These are phyloP conservation scores for Pichia sp. DNA, from an alignment of 1,139 yeast genomes.

Conservation along the genomic window DNA sequence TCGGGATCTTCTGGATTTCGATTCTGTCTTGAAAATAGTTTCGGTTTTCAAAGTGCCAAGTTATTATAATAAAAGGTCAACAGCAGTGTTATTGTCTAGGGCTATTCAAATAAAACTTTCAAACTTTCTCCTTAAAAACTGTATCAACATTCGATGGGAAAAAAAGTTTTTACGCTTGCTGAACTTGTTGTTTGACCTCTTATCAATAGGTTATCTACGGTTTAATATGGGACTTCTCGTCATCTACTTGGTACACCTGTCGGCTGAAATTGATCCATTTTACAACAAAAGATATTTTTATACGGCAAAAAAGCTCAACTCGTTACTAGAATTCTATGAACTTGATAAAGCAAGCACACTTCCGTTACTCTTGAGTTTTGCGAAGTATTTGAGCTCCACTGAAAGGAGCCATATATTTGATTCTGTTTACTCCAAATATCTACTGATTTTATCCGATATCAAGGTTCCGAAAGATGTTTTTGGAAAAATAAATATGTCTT, in stretches of 20 bases:
- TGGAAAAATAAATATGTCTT: slow-evolving; percentile 17
- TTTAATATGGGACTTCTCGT: slow-evolving; percentile 20
- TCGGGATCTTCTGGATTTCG: slow-evolving; percentile 25
- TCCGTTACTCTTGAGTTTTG: slow-evolving; percentile 19
- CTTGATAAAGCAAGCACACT: slow-evolving; percentile 20
- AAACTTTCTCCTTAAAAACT: slow-evolving; percentile 22
- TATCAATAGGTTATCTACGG: slow-evolving; percentile 30
- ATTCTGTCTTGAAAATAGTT: slow-evolving; percentile 22
- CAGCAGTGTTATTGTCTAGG: slow-evolving; percentile 14
- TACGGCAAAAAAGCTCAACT: slow-evolving; percentile 23
- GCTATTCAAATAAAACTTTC: slow-evolving; percentile 20
- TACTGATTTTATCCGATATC: slow-evolving; percentile 13
- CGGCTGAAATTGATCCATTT: slow-evolving; percentile 21
- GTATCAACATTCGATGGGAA: slow-evolving; percentile 24
- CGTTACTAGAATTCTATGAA: slow-evolving; percentile 24
- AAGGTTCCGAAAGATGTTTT: slow-evolving; percentile 17
- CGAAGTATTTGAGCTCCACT: slow-evolving; percentile 16
- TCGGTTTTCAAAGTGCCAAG: slow-evolving; percentile 23
- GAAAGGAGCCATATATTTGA: slow-evolving; percentile 19
- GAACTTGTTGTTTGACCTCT: slow-evolving; percentile 25
- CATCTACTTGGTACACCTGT: slow-evolving; percentile 20
- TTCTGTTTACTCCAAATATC: slow-evolving; percentile 19
- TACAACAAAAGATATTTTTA: slow-evolving; percentile 23
- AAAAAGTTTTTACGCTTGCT: slow-evolving; percentile 22
- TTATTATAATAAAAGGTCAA: slow-evolving; percentile 16